A percentile compares a stretch with the other conserved stretches of the same genome.
phyloP scores from a whole-genome alignment of 2,329 filamentous ascomycete species.

The Penicillium digitatum region DNA sequence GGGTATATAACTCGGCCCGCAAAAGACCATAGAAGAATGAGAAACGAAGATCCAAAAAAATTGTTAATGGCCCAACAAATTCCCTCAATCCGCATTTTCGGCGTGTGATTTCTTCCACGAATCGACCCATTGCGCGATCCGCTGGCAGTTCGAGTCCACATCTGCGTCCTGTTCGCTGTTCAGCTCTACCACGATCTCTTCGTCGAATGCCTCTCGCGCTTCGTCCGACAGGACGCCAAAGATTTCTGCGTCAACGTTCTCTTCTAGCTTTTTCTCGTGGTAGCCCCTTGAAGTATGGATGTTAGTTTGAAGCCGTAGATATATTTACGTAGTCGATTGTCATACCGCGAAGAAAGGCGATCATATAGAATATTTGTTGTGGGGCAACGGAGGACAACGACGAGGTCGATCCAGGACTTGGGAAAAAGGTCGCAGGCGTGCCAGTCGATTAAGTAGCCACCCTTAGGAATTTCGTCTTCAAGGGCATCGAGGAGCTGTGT shows the following conservation, averaged over 20 bases:
- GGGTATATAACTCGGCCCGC: conserved; percentile 16
- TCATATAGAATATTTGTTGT: conserved; percentile 80
- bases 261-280: conserved; percentile 80
- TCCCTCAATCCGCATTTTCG: conserved; percentile 26
- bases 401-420: conserved; percentile 87
- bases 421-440: conserved; percentile 96
- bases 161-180: conserved; percentile 76
- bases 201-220: conserved; percentile 78
- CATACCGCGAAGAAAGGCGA: conserved; percentile 67
- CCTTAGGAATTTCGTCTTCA: conserved; percentile 71
- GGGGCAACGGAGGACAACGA: conserved; percentile 77
- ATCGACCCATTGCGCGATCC: conserved; percentile 75
- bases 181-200: conserved; percentile 84
- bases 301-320: neutral
- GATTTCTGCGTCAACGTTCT: conserved; percentile 95
- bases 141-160: conserved; percentile 81
- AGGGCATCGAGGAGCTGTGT: conserved; percentile 75
- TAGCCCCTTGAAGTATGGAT: conserved; percentile 60
- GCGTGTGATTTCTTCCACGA: conserved; percentile 66
- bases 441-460: conserved; percentile 93
- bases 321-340: neutral
- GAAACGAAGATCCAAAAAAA: conserved; percentile 6
- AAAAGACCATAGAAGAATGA: conserved; percentile 10
- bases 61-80: neutral
- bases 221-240: conserved; percentile 93